Evolutionary conservation across 352 stramenopile species (phyloP).

Genomic region (Phytophthora tentaculata): DNA sequence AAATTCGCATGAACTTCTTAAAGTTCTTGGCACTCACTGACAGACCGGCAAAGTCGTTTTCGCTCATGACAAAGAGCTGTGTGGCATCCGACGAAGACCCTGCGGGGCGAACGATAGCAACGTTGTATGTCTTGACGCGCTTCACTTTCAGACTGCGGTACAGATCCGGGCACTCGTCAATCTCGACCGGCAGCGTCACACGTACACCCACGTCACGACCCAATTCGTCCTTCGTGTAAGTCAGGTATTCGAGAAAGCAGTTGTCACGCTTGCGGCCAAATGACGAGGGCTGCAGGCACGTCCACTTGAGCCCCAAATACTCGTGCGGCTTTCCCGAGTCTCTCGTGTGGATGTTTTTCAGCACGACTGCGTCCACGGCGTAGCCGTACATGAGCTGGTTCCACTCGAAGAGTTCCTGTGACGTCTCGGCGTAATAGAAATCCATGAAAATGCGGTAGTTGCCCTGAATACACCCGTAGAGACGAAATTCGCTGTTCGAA

Average conservation of each 20-base stretch:
- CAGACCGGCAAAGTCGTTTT: conserved; percentile 55
- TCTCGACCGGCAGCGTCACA: conserved; percentile 65
- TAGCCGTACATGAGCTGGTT: conserved; percentile 74
- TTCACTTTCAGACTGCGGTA: conserved; percentile 53
- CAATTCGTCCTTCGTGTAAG: conserved; percentile 63
- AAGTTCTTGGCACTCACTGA: conserved; percentile 40
- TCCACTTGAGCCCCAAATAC: conserved; percentile 88
- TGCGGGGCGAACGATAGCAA: conserved; percentile 50
- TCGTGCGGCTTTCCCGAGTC: conserved; percentile 37
- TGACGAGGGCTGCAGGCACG: conserved; percentile 57
- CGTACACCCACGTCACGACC: conserved; percentile 68
- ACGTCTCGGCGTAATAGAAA: conserved; percentile 73
- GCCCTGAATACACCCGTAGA: conserved; percentile 63
- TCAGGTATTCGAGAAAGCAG: conserved; percentile 78
- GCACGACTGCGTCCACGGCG: conserved; percentile 68
- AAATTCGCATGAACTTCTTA: conserved; percentile 55
- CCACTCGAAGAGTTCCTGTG: conserved; percentile 67
- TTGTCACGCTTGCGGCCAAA: conserved; percentile 71
- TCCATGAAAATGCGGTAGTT: conserved; percentile 72
- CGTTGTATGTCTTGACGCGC: conserved; percentile 56
- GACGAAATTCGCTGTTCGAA: conserved; percentile 44
- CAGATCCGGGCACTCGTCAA: conserved; percentile 66
- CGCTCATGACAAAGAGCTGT: conserved; percentile 62
- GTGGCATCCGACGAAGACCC: conserved; percentile 40
- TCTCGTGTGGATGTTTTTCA: conserved; percentile 76